These are phyloP conservation scores for Raphanus raphanistrum DNA, from an alignment of 345 rosid species.

Conservation along the genomic window DNA sequence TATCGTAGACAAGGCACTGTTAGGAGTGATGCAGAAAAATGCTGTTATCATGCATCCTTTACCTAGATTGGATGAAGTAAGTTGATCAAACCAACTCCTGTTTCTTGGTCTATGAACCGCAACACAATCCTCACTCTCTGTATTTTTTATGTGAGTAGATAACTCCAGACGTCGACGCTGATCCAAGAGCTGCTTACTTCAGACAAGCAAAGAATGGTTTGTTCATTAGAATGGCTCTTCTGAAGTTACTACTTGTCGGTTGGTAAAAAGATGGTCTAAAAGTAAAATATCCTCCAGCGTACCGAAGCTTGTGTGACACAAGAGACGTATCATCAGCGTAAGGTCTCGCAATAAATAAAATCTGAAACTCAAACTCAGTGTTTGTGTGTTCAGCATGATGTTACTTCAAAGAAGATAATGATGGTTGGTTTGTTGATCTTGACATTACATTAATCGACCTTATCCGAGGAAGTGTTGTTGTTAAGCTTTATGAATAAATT, in stretches of 20 bases:
- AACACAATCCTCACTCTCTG: background rate
- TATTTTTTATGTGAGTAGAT: conserved; percentile 44
- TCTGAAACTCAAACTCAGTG: background rate
- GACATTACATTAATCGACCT: background rate
- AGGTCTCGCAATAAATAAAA: conserved; percentile 9
- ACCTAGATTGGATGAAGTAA: conserved; percentile 93
- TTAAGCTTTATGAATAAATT: conserved; percentile 4
- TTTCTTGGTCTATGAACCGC: background rate
- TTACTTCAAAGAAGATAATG: conserved; percentile 9
- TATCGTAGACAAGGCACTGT: conserved; percentile 60
- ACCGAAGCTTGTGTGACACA: conserved; percentile 14
- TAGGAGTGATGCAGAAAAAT: conserved; percentile 75
- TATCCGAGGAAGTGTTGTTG: conserved; percentile 15
- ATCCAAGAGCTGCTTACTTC: conserved; percentile 95
- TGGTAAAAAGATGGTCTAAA: conserved; percentile 30
- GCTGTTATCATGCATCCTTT: conserved; percentile 96
- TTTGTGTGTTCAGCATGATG: conserved; percentile 16
- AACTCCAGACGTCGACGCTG: conserved; percentile 72
- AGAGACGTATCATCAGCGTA: conserved; percentile 8
- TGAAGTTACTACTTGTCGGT: conserved; percentile 44
- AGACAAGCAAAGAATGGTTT: conserved; percentile 99
- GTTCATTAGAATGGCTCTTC: conserved; percentile 90
- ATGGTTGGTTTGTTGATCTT: conserved; percentile 23
- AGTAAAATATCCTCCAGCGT: background rate
- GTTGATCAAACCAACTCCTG: too few relatives aligned